phyloP scores from a whole-genome alignment of 176 grass and related monocot species.

The Oryza coarctata region DNA sequence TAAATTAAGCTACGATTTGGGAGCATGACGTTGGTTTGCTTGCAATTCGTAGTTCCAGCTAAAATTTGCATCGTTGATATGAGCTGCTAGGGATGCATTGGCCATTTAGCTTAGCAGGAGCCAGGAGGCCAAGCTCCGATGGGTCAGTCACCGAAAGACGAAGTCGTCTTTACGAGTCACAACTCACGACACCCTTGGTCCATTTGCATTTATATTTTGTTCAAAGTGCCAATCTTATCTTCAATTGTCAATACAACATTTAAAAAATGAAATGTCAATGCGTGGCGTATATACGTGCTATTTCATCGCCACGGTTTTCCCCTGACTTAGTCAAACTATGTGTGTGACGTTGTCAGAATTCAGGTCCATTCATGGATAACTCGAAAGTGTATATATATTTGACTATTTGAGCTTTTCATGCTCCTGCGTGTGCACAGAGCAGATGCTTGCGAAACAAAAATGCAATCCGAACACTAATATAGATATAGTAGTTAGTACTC shows the following conservation, averaged over 20 bases:
- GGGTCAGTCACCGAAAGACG: not conserved
- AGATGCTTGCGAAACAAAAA: not conserved
- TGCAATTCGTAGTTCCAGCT: not conserved
- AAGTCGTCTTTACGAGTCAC: not conserved
- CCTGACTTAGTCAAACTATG: not conserved
- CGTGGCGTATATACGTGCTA: not conserved
- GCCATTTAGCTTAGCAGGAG: not conserved
- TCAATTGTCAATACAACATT: not conserved
- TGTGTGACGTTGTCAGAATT: not conserved
- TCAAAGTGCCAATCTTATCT: not conserved
- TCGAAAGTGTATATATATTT: no score
- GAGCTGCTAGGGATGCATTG: not conserved
- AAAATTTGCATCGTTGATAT: not conserved
- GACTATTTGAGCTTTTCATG: not conserved
- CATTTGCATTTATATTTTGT: not conserved
- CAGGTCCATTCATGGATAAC: not conserved
- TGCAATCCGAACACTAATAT: not conserved
- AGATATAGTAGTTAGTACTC: no score
- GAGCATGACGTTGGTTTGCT: not conserved
- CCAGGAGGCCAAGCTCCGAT: no score
- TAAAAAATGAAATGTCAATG: not conserved
- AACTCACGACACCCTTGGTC: not conserved
- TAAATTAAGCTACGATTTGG: not conserved
- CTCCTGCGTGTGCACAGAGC: not conserved
- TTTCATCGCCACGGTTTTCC: not conserved